These are phyloP conservation scores for Kodamaea nitidulidarum DNA, from an alignment of 805 yeast species.

Conservation along the genomic window DNA sequence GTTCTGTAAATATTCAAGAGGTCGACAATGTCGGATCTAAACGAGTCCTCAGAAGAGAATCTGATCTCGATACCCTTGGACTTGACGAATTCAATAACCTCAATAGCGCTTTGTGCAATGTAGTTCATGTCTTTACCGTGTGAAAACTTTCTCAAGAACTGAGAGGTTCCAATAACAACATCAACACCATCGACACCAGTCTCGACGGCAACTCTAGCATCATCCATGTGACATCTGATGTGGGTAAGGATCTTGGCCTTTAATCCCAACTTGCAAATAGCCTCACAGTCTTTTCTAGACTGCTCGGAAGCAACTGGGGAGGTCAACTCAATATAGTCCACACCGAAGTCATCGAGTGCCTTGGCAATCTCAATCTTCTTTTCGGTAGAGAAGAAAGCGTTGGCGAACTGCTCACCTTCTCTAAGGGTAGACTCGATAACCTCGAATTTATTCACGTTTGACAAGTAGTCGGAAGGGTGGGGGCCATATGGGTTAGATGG, in stretches of 20 bases:
- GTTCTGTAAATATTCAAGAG: constrained; percentile 92
- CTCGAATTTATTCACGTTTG: constrained; percentile 86
- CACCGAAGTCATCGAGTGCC: constrained; percentile 96
- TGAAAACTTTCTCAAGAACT: constrained; percentile 87
- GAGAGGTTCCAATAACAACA: constrained; percentile 96
- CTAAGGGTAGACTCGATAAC: constrained; percentile 92
- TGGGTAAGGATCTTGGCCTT: constrained; percentile 95
- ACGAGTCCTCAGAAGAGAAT: constrained; percentile 95
- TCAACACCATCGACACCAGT: constrained; percentile 99
- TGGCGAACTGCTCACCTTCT: constrained; percentile 99
- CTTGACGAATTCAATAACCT: constrained; percentile 96
- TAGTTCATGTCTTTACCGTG: constrained; percentile 99
- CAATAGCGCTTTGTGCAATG: constrained; percentile 92
- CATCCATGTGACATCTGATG: constrained; percentile 98
- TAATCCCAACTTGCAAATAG: constrained; percentile 94
- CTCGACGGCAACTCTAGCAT: constrained; percentile 93
- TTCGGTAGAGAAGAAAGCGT: constrained; percentile 91
- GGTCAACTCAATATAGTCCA: constrained; percentile 94
- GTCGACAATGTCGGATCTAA: constrained; percentile 95
- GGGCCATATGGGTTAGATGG: constrained; percentile 84
- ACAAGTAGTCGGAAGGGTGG: constrained; percentile 86
- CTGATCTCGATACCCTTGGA: constrained; percentile 95
- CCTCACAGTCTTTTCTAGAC: constrained; percentile 90
- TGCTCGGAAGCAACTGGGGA: constrained; percentile 98
- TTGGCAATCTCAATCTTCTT: constrained; percentile 95